phyloP scores from a whole-genome alignment of 306 rosid genomes.

The Hippophae tibetana region DNA sequence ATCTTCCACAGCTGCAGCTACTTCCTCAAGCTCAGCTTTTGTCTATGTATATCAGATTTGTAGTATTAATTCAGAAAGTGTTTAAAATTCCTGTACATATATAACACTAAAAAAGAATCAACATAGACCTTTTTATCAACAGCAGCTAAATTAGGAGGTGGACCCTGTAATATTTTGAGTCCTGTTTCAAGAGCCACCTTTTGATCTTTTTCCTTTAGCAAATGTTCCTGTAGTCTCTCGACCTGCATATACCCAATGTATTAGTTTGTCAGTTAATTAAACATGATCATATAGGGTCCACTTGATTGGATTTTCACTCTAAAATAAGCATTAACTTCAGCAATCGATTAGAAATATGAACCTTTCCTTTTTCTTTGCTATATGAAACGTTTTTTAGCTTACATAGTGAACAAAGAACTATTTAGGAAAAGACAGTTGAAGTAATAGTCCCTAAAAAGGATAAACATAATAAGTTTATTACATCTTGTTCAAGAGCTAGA shows the following conservation, averaged over 20 bases:
- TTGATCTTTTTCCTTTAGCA: slow-evolving; percentile 42
- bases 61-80: slow-evolving; percentile 14
- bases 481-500: slow-evolving; percentile 56
- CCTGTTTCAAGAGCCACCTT: slow-evolving; percentile 40
- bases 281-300: too few species aligned
- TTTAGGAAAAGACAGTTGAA: slow-evolving; percentile 4
- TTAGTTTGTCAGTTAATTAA: too few species aligned
- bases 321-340: too few species aligned
- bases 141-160: slow-evolving; percentile 18
- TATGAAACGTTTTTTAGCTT: too few species aligned
- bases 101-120: slow-evolving; percentile 10
- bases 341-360: too few species aligned
- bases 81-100: slow-evolving; percentile 2
- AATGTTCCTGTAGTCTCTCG: slow-evolving; percentile 40
- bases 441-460: slow-evolving; percentile 13
- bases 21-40: slow-evolving; percentile 47
- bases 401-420: too few species aligned
- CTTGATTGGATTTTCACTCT: too few species aligned
- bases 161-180: slow-evolving; percentile 21
- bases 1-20: slow-evolving; percentile 37
- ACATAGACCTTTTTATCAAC: slow-evolving; percentile 27
- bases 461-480: slow-evolving; percentile 5
- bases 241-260: slow-evolving; percentile 28
- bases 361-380: too few species aligned
- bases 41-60: slow-evolving; percentile 29